Evolutionary conservation across 1,284 basidiomycete genomes (phyloP).

Genomic region (Pterula multifida): DNA sequence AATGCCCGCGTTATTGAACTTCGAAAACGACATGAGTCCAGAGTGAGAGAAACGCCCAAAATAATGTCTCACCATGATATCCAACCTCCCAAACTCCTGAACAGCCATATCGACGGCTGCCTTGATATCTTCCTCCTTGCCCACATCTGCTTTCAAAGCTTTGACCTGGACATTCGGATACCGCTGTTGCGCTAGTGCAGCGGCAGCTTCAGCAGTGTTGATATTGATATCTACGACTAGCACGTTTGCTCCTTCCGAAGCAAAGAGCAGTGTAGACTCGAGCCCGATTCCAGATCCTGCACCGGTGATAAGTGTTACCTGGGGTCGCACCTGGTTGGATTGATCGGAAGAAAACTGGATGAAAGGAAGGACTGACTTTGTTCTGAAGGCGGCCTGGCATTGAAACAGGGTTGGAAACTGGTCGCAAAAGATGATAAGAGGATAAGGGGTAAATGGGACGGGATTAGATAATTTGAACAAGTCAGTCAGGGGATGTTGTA

Average conservation of each 20-base stretch:
- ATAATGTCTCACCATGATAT: conserved; percentile 67
- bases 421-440: background rate
- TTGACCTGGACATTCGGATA: conserved; percentile 65
- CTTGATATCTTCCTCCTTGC: conserved; percentile 81
- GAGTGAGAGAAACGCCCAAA: no score
- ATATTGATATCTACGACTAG: conserved; percentile 83
- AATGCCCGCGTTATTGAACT: conserved; percentile 94
- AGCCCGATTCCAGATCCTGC: conserved; percentile 90
- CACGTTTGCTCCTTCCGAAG: conserved; percentile 82
- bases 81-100: conserved; percentile 77
- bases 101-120: conserved; percentile 72
- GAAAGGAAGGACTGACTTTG: conserved; percentile 33
- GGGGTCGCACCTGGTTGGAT: conserved; percentile 10
- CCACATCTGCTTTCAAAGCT: conserved; percentile 75
- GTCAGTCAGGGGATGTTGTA: background rate
- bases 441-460: background rate
- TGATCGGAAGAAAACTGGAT: background rate
- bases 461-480: background rate
- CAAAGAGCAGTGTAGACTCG: conserved; percentile 87
- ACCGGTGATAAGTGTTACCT: conserved; percentile 76
- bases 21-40: conserved; percentile 4
- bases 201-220: conserved; percentile 61
- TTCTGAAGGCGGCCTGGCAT: conserved; percentile 64
- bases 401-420: background rate
- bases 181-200: conserved; percentile 49